Evolutionary conservation across 805 yeast species (phyloP).

Genomic region (Yarrowia porcina): DNA sequence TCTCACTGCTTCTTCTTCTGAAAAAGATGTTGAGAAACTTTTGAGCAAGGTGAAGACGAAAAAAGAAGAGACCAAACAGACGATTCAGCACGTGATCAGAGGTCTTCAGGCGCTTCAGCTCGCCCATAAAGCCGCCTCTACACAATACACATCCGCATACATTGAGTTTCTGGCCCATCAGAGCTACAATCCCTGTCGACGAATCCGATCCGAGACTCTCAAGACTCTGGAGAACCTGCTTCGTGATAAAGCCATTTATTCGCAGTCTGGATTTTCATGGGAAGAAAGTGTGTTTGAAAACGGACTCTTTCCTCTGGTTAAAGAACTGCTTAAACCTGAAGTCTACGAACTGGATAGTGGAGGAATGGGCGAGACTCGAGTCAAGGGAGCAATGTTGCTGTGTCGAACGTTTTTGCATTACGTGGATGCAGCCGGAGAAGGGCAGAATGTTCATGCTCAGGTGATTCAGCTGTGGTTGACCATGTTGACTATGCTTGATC

Average conservation of each 20-base stretch:
- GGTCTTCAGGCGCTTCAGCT: constrained; percentile 15
- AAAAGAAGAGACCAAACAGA: background rate
- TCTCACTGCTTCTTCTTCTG: constrained; percentile 9
- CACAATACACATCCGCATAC: constrained; percentile 44
- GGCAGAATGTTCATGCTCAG: background rate
- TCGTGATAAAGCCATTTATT: background rate
- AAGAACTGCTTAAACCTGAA: constrained; percentile 64
- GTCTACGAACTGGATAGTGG: constrained; percentile 54
- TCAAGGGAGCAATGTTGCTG: constrained; percentile 61
- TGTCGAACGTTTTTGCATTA: constrained; percentile 62
- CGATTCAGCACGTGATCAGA: constrained; percentile 6
- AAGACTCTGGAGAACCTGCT: constrained; percentile 32
- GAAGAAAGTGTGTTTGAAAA: constrained; percentile 52
- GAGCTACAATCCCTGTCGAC: constrained; percentile 83
- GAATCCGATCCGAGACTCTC: constrained; percentile 65
- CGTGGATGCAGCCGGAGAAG: constrained; percentile 34
- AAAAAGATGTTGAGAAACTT: constrained; percentile 38
- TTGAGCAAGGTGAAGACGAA: constrained; percentile 14
- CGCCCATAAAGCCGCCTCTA: background rate
- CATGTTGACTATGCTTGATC: constrained; percentile 41
- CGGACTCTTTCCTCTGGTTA: constrained; percentile 70
- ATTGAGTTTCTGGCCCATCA: constrained; percentile 84
- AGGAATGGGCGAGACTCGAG: constrained; percentile 64
- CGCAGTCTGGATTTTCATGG: constrained; percentile 6
- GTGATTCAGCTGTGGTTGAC: constrained; percentile 39